Base-by-base conservation (phyloP, 2,329 filamentous ascomycete species). In the Cladosporium oxysporum region DNA sequence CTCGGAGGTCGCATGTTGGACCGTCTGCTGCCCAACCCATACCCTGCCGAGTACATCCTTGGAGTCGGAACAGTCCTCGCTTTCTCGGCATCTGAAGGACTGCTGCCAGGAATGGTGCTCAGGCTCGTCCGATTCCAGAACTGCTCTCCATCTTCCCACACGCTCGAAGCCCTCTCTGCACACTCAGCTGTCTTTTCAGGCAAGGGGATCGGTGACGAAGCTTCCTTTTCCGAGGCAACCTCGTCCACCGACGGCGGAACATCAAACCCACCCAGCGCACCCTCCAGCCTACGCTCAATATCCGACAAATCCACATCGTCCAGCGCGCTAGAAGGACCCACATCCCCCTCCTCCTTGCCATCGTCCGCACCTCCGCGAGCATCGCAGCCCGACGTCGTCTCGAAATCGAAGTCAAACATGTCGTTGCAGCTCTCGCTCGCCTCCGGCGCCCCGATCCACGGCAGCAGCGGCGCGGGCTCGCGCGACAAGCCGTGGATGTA, bases 401-500 rank as follows among this genome's bases (percentile, higher is more conserved):
- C 71, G 50, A 74, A 73, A 16, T 70, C 72, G 52, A 75, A 73
- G 52, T 73, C 73, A 49, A 73, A 72, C 14, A 71, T 58, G 58
- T 68, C 67, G 33, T 68, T 67, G 21, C 66, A 58, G 44, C 66
- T 65, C n/a, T 69, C 67, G 47, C 62, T 62, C 10, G 60, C 18
- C 3, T 69, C 70, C 23, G 66, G 60, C 11, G 37, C 66, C 1
- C 64, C 66, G 6, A 71, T 67, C 69, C 72, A 77, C 2, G 76
- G 75, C 14, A 78, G 68, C 6, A 75, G 49, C 1, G 75, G 74
- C n/a, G 69, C 71, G 0, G 78, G 75, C 69, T 81, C 79, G 2
- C 80, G 73, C 0, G 79, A 79, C 0, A 82, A 71, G 16, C 63
- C 63, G n/a, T 75, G 71, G 23, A 78, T 66, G 68, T 81, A 82